Base-by-base conservation (phyloP, 768 basidiomycete species). In the Imleria badia region DNA sequence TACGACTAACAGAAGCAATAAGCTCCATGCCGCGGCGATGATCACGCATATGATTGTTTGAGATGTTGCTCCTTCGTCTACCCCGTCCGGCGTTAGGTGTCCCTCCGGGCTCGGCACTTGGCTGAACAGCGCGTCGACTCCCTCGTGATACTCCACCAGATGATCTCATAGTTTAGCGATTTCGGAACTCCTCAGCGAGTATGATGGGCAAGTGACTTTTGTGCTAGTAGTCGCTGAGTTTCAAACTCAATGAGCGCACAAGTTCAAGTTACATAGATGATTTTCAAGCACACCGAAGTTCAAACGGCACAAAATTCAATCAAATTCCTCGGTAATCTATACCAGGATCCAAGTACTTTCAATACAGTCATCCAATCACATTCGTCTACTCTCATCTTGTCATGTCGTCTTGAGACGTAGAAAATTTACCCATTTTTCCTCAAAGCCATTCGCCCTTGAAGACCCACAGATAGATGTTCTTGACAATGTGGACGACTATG, bases 1-100 rank as follows among this genome's bases (percentile, higher is more conserved):
- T 89, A 38, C 89, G 78, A 64, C 89, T 91, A 44, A 90, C 81
- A 2, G 87, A 87, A 2, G 88, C 78, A 45, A 91, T 79, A 46
- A 80, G 72, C 54, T 87, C 82, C 83, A 89, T 85, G 41, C n/a
- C n/a, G n/a, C n/a, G n/a, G n/a, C 73, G 78, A 52, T 46, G 60
- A 45, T 55, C 47, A 45, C 6, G 26, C 26, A 26, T 26, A 26
- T 39, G 55, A 44, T 61, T 39, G 20, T 40, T 52, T 14, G 55
- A 46, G 47, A 19, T 19, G 42, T 51, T 34, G 31, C 15, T 40
- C 7, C 50, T 41, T 42, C 46, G 62, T 47, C 50, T 34, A 3
- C 45, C 35, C 12, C 40, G 42, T n/a, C 36, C n/a, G 13, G 26
- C 11, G 35, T 45, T 35, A 33, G 38, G n/a, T 38, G 38, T 47